A percentile compares a stretch with the other conserved stretches of the same genome.
phyloP scores from a whole-genome alignment of 495 filamentous ascomycete species.

The Aspergillus olivimuriae region DNA sequence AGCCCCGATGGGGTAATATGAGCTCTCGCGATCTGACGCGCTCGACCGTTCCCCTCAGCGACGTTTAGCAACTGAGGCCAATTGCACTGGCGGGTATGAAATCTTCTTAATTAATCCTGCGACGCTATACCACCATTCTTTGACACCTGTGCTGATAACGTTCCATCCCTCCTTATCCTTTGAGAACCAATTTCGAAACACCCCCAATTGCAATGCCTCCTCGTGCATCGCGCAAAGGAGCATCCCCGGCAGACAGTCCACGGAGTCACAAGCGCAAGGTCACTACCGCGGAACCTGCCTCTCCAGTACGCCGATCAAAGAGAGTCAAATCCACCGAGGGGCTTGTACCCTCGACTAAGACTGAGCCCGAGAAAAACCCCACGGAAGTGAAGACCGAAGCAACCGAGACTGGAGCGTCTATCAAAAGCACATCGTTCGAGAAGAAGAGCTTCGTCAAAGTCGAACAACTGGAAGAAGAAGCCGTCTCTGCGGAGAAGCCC shows the following conservation, averaged over 20 bases:
- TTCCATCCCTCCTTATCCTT: not conserved
- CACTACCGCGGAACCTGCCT: constrained; percentile 19
- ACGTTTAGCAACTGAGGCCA: too few relatives aligned
- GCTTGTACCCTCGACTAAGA: constrained; percentile 8
- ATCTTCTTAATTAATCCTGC: too few relatives aligned
- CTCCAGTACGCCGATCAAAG: constrained; percentile 33
- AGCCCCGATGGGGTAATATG: constrained; percentile 7
- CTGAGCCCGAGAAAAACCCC: not conserved
- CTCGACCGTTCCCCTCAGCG: too few relatives aligned
- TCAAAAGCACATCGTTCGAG: too few relatives aligned
- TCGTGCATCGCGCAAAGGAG: constrained; percentile 14
- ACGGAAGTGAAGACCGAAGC: constrained; percentile 21
- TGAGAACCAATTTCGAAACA: not conserved
- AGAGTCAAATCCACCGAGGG: constrained; percentile 25
- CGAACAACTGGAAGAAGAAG: constrained; percentile 13
- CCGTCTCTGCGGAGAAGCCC: constrained; percentile 13
- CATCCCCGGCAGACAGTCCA: constrained; percentile 3
- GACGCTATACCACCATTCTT: too few relatives aligned
- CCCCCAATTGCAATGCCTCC: constrained; percentile 14
- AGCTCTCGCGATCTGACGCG: too few relatives aligned
- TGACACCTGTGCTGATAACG: too few relatives aligned
- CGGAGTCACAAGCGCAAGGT: constrained; percentile 14
- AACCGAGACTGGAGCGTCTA: not conserved
- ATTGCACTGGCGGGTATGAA: too few relatives aligned
- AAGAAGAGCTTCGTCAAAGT: constrained; percentile 1